Conservation (phyloP, 257 asterid genomes). For the Fraxinus quadrangulata region DNA sequence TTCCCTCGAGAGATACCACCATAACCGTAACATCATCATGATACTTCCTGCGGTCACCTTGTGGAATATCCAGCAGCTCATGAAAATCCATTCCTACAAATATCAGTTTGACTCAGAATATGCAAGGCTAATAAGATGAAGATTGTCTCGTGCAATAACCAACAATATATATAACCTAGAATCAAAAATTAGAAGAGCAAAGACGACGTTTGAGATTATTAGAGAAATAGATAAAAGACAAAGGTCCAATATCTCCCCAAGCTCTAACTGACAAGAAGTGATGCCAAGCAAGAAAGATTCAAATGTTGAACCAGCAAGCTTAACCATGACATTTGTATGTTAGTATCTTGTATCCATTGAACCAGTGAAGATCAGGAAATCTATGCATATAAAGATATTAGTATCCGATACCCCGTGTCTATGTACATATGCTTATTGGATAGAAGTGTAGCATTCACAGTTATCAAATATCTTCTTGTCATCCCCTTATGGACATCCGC, state of each 20-base stretch:
- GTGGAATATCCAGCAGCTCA: slow-evolving; percentile 93
- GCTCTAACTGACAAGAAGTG: not conserved
- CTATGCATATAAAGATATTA: too few relatives aligned
- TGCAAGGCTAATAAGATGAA: not conserved
- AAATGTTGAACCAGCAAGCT: not conserved
- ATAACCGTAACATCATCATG: slow-evolving; percentile 98
- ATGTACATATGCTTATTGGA: too few relatives aligned
- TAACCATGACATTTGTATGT: not conserved
- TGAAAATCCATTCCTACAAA: slow-evolving; percentile 88
- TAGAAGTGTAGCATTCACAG: too few relatives aligned
- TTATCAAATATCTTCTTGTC: too few relatives aligned
- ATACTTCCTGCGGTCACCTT: slow-evolving; percentile 94
- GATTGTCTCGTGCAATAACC: not conserved
- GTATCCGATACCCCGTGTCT: not conserved
- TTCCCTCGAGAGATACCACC: slow-evolving; percentile 95
- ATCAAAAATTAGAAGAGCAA: not conserved
- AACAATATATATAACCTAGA: not conserved
- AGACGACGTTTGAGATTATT: not conserved
- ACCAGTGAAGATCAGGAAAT: too few relatives aligned
- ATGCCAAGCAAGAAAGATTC: not conserved
- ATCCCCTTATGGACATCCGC: too few relatives aligned
- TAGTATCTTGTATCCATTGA: not conserved
- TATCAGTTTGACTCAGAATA: slow-evolving; percentile 24
- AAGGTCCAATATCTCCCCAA: not conserved
- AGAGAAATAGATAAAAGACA: not conserved